Conservation (phyloP, 2,329 filamentous ascomycete genomes). For the Ophiocordyceps camponoti-saundersi region DNA sequence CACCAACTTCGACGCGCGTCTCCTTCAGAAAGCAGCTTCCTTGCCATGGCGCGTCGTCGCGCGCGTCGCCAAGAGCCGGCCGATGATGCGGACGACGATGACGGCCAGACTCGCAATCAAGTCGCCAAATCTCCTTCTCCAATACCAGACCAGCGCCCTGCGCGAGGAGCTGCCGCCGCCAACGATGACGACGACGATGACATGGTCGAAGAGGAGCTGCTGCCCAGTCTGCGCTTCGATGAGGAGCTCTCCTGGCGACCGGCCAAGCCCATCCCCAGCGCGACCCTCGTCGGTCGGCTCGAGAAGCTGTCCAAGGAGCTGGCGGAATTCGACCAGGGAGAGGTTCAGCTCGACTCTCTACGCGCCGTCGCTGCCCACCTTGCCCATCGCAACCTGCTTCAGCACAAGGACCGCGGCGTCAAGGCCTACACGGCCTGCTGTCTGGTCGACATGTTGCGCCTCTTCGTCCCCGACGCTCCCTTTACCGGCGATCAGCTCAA, state of each 20-base stretch:
- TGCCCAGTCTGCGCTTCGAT: conserved; percentile 52
- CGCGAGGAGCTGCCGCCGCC: background rate
- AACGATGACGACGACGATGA: no score
- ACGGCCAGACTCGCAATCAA: conserved; percentile 3
- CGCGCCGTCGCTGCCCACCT: conserved; percentile 72
- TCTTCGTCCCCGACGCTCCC: conserved; percentile 89
- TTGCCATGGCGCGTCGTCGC: conserved; percentile 1
- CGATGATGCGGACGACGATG: conserved; percentile 3
- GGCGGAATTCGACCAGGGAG: conserved; percentile 72
- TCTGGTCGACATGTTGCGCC: conserved; percentile 78
- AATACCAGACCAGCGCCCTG: conserved; percentile 1
- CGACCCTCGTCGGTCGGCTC: conserved; percentile 65
- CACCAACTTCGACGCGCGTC: background rate
- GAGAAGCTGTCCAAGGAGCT: conserved; percentile 72
- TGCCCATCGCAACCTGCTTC: conserved; percentile 62
- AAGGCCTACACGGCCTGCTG: conserved; percentile 79
- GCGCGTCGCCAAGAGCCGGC: conserved; percentile 1
- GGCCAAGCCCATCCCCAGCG: conserved; percentile 73
- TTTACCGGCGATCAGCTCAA: conserved; percentile 83
- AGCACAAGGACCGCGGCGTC: conserved; percentile 87
- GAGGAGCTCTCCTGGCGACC: conserved; percentile 82
- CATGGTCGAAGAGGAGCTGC: conserved; percentile 2
- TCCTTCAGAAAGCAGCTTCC: background rate
- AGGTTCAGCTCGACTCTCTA: conserved; percentile 68
- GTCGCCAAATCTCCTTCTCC: conserved; percentile 3